Conservation (phyloP, 23 red algal genomes). For the Pyropia haitanensis region DNA sequence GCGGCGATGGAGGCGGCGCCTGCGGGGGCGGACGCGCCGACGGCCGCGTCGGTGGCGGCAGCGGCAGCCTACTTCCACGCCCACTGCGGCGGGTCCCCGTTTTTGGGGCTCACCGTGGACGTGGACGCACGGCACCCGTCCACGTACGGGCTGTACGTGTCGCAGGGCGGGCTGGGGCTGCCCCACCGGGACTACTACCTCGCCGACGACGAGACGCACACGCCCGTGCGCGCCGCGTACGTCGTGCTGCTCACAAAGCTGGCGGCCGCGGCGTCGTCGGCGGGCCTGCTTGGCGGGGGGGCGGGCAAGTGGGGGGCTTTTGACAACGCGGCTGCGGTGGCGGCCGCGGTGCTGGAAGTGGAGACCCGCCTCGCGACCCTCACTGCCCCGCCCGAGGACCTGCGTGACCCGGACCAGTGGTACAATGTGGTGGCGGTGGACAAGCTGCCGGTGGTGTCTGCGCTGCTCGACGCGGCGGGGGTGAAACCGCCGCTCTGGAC, state of each 20-base stretch:
- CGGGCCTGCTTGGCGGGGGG: constrained; percentile 19
- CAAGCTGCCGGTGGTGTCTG: constrained; percentile 17
- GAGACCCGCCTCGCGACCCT: constrained; percentile 53
- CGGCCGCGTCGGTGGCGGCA: neutral
- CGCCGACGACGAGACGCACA: constrained; percentile 15
- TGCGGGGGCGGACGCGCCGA: no score
- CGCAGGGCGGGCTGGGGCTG: constrained; percentile 75
- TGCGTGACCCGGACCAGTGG: constrained; percentile 42
- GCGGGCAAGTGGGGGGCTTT: no score
- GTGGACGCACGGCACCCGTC: constrained; percentile 49
- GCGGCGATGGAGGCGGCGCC: no score
- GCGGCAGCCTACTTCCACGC: constrained; percentile 22
- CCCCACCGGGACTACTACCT: constrained; percentile 81
- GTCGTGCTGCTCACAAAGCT: constrained; percentile 21
- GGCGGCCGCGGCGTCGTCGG: constrained; percentile 22
- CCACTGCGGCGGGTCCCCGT: constrained; percentile 6
- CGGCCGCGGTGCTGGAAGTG: constrained; percentile 22
- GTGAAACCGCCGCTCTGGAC: constrained; percentile 4
- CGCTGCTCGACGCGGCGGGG: constrained; percentile 6
- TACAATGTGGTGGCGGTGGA: constrained; percentile 57
- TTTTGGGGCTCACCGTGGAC: constrained; percentile 36
- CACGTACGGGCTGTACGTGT: constrained; percentile 46
- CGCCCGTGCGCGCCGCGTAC: constrained; percentile 36
- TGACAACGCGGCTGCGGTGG: constrained; percentile 15
- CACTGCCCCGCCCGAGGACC: constrained; percentile 45